Evolutionary conservation across 2,329 filamentous ascomycete species (phyloP).

Genomic region (Diaporthe australafricana): DNA sequence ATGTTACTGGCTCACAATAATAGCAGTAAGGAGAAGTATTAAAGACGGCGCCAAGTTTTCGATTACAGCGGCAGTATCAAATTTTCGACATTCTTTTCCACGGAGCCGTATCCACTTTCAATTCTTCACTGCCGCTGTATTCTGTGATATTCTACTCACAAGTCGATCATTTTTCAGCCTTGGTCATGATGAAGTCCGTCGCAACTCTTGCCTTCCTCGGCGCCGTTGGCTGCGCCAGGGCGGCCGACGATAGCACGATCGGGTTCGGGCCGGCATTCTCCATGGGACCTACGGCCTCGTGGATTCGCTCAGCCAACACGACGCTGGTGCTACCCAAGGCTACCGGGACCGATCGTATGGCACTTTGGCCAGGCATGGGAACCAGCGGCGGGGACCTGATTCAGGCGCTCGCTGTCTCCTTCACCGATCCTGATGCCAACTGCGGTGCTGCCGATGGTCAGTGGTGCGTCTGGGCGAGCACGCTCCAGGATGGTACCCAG

Average conservation of each 20-base stretch:
- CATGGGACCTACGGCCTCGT: conserved; percentile 18
- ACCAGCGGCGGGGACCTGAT: conserved; percentile 24
- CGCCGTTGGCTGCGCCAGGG: background rate
- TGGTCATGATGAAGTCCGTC: background rate
- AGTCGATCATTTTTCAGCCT: background rate
- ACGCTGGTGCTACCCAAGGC: conserved; percentile 21
- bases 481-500: conserved; percentile 8
- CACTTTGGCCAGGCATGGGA: conserved; percentile 27
- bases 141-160: background rate
- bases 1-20: too few relatives aligned
- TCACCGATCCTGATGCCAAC: conserved; percentile 8
- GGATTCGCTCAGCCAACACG: conserved; percentile 23
- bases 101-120: too few relatives aligned
- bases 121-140: background rate
- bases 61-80: background rate
- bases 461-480: conserved; percentile 28
- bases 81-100: background rate
- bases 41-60: background rate
- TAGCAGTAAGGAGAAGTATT: background rate
- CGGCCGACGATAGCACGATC: background rate
- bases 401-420: conserved; percentile 17
- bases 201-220: background rate
- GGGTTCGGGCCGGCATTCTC: conserved; percentile 23
- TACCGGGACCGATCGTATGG: background rate
- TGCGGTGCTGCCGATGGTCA: conserved; percentile 13